phyloP scores from a whole-genome alignment of 306 rosid species.

The Biancaea sappan region DNA sequence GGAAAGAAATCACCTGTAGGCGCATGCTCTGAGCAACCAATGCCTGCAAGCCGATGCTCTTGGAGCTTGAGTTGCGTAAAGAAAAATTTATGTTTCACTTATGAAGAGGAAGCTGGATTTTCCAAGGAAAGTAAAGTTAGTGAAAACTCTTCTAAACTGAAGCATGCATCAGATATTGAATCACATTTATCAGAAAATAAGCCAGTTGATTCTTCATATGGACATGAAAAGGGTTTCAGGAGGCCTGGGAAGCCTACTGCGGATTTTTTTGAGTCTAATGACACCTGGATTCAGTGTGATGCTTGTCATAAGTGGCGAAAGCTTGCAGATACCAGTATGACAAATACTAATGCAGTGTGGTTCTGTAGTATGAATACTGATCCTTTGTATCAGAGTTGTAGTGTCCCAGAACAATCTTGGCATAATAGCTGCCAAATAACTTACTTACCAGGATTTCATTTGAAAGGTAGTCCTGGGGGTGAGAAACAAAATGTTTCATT shows the following conservation, averaged over 20 bases:
- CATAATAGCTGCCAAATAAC: slow-evolving; percentile 59
- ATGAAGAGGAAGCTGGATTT: slow-evolving; percentile 51
- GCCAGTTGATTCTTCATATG: slow-evolving; percentile 41
- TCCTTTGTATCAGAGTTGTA: slow-evolving; percentile 71
- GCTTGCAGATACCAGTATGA: slow-evolving; percentile 57
- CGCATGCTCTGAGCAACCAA: slow-evolving; percentile 45
- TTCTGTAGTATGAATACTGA: slow-evolving; percentile 94
- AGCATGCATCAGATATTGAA: slow-evolving; percentile 42
- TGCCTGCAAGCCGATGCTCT: slow-evolving; percentile 46
- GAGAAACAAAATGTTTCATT: slow-evolving; percentile 74
- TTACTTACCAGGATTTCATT: slow-evolving; percentile 70
- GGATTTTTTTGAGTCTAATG: slow-evolving; percentile 49
- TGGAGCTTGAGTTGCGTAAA: slow-evolving; percentile 58
- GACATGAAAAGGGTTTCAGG: slow-evolving; percentile 42
- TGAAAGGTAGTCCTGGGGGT: slow-evolving; percentile 75
- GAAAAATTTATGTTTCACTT: slow-evolving; percentile 52
- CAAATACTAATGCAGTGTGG: slow-evolving; percentile 73
- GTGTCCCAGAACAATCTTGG: slow-evolving; percentile 66
- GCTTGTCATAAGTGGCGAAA: slow-evolving; percentile 93
- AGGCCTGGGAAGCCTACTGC: slow-evolving; percentile 31
- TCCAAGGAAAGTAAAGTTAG: slow-evolving; percentile 41
- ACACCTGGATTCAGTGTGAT: slow-evolving; percentile 95
- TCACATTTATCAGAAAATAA: slow-evolving; percentile 37
- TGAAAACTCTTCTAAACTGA: slow-evolving; percentile 36
- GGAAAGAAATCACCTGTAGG: slow-evolving; percentile 51